Evolutionary conservation across 345 rosid species (phyloP), one percentile per base, ranked within the genome.

Genomic region (Rhodomyrtus tomentosa): DNA sequence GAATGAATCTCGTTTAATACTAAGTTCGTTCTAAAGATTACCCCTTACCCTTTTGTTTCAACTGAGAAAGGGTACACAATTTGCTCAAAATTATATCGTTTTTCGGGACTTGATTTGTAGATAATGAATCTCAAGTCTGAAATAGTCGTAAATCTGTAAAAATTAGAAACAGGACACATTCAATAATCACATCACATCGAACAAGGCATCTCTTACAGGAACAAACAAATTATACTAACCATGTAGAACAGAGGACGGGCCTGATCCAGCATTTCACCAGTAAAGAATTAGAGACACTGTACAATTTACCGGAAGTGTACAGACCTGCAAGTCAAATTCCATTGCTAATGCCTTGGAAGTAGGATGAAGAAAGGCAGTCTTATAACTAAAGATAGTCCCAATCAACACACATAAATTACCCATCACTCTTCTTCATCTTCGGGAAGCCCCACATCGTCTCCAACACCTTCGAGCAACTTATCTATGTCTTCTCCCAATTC

Each of bases 401-500:
- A 15, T 36, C 74, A 62, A 62, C 74, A 55, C 86, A 81, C 7
- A 49, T n/a, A 81, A n/a, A n/a, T 48, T 56, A 83, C 50, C 90
- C 87, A 93, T 51, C 92, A 89, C 80, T 89, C 90, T 27, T 95
- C 96, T 1, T 40, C 42, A 40, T 92, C 98, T 29, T 88, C 96
- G 40, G 94, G 96, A 82, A 96, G 91, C 84, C 90, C 99, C 32
- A 88, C 73, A 52, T 95, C 99, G 38, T 95, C 99, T 14, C 98
- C 99, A 12, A 97, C 89, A 50, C 94, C 99, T 87, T 98, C 98
- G 21, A 98, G 95, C 85, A 98, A 90, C 87, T 88, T 87, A 76
- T 94, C 98, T 18, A 93, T 98, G 81, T 96, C 96, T 89, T 94
- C 96, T 22, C 99, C 99, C n/a, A 98, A 86, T 81, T 98, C 99